These are phyloP conservation scores for Raphanus sativus DNA, from an alignment of 345 rosid genomes.

Conservation along the genomic window DNA sequence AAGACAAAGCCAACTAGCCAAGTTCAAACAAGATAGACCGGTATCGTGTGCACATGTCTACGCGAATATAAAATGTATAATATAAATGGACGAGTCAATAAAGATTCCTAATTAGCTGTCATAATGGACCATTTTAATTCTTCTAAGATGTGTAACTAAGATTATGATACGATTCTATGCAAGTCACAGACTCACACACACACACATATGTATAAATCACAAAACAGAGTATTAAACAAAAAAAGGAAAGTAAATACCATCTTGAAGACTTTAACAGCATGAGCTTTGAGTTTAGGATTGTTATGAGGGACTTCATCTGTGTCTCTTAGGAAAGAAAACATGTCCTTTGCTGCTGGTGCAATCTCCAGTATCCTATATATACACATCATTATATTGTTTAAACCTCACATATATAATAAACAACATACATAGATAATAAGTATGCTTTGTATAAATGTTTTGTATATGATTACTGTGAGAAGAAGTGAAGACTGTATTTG, in stretches of 20 bases:
- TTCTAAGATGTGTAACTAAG: neutral
- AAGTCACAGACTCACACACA: neutral
- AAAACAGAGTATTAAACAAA: neutral
- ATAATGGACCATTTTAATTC: neutral
- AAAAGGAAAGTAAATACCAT: constrained; percentile 44
- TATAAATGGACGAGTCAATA: neutral
- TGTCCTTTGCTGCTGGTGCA: constrained; percentile 58
- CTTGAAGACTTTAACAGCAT: constrained; percentile 67
- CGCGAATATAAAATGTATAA: neutral
- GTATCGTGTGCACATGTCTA: constrained; percentile 17
- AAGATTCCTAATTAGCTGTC: neutral
- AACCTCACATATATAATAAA: neutral
- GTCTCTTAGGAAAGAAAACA: constrained; percentile 64
- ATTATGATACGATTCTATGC: neutral
- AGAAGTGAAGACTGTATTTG: constrained; percentile 52
- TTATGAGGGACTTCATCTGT: constrained; percentile 55
- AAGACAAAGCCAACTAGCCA: constrained; percentile 30
- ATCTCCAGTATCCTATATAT: constrained; percentile 61
- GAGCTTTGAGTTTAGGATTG: constrained; percentile 69
- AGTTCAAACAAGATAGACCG: constrained; percentile 19
- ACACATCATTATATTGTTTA: neutral
- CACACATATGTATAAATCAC: neutral
- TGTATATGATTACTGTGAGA: constrained; percentile 30
- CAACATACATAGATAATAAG: neutral
- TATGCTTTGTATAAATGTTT: neutral